Evolutionary conservation across 768 basidiomycete species (phyloP).

Genomic region (Pisolithus orientalis): DNA sequence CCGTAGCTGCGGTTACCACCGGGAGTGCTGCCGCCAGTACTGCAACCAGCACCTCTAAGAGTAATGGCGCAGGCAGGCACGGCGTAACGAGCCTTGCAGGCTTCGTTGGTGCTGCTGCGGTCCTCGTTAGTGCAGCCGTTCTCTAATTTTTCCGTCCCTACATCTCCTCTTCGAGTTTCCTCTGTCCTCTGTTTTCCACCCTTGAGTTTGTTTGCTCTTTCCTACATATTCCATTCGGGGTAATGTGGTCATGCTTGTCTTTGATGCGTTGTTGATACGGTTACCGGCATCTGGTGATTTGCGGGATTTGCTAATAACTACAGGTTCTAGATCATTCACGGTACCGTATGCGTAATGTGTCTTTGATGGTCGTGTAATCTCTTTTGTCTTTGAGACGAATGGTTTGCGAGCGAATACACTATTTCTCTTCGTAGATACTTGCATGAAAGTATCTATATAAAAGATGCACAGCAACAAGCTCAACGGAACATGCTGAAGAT

Average conservation of each 20-base stretch:
- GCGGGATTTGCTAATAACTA: neutral
- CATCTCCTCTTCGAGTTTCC: neutral
- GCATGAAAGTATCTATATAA: too few relatives aligned
- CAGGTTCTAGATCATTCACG: neutral
- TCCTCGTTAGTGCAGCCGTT: conserved; percentile 16
- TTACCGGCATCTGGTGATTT: too few relatives aligned
- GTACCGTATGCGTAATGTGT: neutral
- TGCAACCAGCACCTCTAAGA: conserved; percentile 6
- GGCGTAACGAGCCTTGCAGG: conserved; percentile 15
- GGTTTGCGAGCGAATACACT: neutral
- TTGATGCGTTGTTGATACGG: too few relatives aligned
- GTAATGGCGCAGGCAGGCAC: conserved; percentile 19
- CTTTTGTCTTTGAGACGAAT: neutral
- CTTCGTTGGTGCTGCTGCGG: conserved; percentile 15
- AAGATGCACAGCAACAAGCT: too few relatives aligned
- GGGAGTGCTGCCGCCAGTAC: conserved; percentile 9
- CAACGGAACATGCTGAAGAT: too few relatives aligned
- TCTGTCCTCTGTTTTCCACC: too few relatives aligned
- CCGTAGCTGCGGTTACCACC: neutral
- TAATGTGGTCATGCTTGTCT: too few relatives aligned
- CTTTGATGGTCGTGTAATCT: neutral
- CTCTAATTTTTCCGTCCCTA: conserved; percentile 9
- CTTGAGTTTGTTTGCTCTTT: too few relatives aligned
- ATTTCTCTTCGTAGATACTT: neutral
- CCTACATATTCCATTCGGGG: too few relatives aligned